Conservation (phyloP, 2,329 filamentous ascomycete species). For the Exophiala phaeomuriformis region DNA sequence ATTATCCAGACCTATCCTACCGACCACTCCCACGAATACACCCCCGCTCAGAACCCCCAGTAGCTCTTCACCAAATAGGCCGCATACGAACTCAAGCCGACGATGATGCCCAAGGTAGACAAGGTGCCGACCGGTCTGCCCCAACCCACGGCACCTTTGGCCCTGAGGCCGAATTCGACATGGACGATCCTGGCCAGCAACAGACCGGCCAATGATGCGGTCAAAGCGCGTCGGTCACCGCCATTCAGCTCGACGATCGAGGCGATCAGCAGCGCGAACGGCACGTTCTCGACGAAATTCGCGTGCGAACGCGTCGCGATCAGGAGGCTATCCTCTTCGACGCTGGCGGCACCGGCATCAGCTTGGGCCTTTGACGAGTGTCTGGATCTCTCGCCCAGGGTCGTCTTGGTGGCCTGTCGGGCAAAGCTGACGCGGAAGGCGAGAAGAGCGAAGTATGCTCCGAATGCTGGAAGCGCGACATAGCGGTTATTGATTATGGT, state of each 20-base stretch:
- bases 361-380: conserved; percentile 7
- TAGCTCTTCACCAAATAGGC: conserved; percentile 30
- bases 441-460: conserved; percentile 38
- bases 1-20: no score
- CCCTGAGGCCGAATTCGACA: conserved; percentile 35
- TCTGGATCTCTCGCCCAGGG: conserved; percentile 19
- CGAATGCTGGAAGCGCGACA: conserved; percentile 33
- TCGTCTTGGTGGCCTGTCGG: conserved; percentile 31
- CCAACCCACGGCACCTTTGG: conserved; percentile 25
- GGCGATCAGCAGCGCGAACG: conserved; percentile 34
- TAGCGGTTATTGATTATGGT: neutral
- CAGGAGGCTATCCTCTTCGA: conserved; percentile 29
- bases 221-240: conserved; percentile 34
- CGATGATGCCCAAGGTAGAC: conserved; percentile 27
- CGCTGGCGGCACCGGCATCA: conserved; percentile 1
- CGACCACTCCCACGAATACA: neutral
- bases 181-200: conserved; percentile 37
- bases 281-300: conserved; percentile 42
- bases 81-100: conserved; percentile 28
- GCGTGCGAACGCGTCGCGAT: conserved; percentile 34
- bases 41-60: conserved; percentile 28
- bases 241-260: conserved; percentile 42
- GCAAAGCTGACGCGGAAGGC: conserved; percentile 35
- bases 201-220: conserved; percentile 34
- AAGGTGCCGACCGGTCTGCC: conserved; percentile 28